phyloP scores from a whole-genome alignment of 2,329 filamentous ascomycete genomes.

The Hypoxylon sp. region DNA sequence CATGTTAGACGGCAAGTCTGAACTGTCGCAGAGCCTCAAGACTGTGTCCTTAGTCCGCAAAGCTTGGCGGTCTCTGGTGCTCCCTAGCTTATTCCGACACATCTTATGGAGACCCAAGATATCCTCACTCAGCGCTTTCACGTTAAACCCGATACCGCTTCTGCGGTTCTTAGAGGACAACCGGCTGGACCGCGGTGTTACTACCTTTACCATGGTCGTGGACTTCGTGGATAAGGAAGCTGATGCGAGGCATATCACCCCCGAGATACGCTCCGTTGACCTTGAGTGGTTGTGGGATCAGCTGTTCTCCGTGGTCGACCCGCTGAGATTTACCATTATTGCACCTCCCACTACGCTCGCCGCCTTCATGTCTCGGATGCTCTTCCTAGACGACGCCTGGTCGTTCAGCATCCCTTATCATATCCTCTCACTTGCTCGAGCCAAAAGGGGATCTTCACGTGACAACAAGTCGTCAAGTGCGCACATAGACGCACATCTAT shows the following conservation, averaged over 20 bases:
- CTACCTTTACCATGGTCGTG: conserved; percentile 60
- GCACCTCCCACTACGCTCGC: conserved; percentile 75
- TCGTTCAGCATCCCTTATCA: conserved; percentile 75
- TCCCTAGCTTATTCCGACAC: conserved; percentile 72
- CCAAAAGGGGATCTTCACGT: conserved; percentile 28
- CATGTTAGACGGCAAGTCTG: conserved; percentile 57
- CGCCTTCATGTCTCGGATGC: conserved; percentile 69
- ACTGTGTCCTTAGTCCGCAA: conserved; percentile 67
- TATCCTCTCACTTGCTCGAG: conserved; percentile 65
- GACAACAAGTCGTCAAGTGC: conserved; percentile 4
- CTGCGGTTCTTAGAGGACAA: conserved; percentile 59
- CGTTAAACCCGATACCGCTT: conserved; percentile 56
- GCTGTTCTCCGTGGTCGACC: conserved; percentile 68
- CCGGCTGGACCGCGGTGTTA: conserved; percentile 58
- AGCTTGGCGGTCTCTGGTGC: conserved; percentile 65
- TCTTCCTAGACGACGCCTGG: conserved; percentile 73
- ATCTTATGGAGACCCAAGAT: conserved; percentile 58
- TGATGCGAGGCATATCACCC: conserved; percentile 50
- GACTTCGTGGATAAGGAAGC: conserved; percentile 53
- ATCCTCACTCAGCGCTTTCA: conserved; percentile 48
- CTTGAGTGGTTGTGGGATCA: conserved; percentile 68
- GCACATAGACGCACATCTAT: conserved; percentile 9
- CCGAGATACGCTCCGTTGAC: conserved; percentile 53
- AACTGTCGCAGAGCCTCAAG: conserved; percentile 65
- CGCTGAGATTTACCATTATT: conserved; percentile 67